Evolutionary conservation across 805 yeast genomes (phyloP), one percentile per base, ranked within the genome.

Genomic region (Kodamaea sagamina): DNA sequence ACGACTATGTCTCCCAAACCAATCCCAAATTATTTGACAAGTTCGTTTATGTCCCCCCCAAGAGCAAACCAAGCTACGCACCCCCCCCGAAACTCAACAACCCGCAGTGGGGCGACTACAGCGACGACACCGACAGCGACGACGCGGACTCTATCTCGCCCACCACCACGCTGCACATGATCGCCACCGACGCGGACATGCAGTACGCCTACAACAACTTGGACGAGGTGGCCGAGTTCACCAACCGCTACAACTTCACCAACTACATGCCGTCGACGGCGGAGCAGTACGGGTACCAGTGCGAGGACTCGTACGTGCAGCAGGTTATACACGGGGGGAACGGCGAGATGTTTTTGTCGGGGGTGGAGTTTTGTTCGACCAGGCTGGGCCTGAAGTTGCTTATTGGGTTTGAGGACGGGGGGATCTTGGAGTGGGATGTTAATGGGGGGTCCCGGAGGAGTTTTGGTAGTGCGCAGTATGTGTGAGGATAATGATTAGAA

Each of bases 361-460:
- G 76, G 4, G 46, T 71, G 16, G 75, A 68, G 45, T 45, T 51
- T 17, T 44, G 47, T 24, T 31, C 31, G 8, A 37, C 46, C 3
- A 49, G 44, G 54, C 51, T 25, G 43, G 38, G 37, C 11, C 43
- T 50, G 25, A 62, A 62, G 46, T 55, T 71, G 36, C 52, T 61
- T 18, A 63, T 71, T 41, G 75, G 75, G 3, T 61, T 72, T 46
- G 69, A 68, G 41, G 82, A 79, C 46, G 78, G 76, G 34, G 95
- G 95, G 0, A 66, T 87, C 15, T 70, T 82, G 36, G 71, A 74
- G 50, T 86, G 92, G 89, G 78, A 77, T 32, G 74, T 86, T 36
- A 85, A 84, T 52, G 72, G 78, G 11, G 75, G 81, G 75, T 77
- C 78, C 22, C 68, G 87, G 54, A 66, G 84, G 45, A 77, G 83